A percentile compares a stretch with the other conserved stretches of the same genome.
phyloP scores from a whole-genome alignment of 768 basidiomycete genomes.

The Leccinum uliginosum region DNA sequence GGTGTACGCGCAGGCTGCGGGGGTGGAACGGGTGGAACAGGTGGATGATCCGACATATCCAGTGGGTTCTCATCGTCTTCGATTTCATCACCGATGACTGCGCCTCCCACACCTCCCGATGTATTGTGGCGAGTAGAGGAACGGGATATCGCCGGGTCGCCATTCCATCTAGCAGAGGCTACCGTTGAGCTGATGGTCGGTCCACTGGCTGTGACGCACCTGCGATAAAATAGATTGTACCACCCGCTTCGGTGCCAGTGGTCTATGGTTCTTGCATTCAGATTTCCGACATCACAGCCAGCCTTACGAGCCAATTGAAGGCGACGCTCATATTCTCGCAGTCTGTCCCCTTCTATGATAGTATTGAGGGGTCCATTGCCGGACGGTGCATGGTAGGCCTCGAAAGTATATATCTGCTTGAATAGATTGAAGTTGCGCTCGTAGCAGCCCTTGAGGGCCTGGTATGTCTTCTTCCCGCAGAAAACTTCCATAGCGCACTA shows the following conservation, averaged over 20 bases:
- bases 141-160: conserved; percentile 57
- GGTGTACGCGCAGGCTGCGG: conserved; percentile 20
- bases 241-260: conserved; percentile 77
- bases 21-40: conserved; percentile 23
- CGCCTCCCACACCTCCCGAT: conserved; percentile 25
- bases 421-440: conserved; percentile 83
- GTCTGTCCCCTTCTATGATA: conserved; percentile 57
- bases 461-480: conserved; percentile 73
- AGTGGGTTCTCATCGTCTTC: conserved; percentile 49
- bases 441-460: conserved; percentile 80
- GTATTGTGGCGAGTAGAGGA: conserved; percentile 37
- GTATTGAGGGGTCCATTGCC: conserved; percentile 37
- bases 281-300: conserved; percentile 67
- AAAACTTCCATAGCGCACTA: conserved; percentile 73
- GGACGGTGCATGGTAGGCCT: conserved; percentile 39
- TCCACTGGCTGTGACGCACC: conserved; percentile 35
- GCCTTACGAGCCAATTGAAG: conserved; percentile 61
- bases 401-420: conserved; percentile 76
- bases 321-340: conserved; percentile 69
- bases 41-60: conserved; percentile 36
- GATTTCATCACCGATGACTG: conserved; percentile 40
- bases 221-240: conserved; percentile 68
- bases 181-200: neutral
- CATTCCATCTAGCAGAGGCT: conserved; percentile 50
- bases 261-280: conserved; percentile 69